phyloP scores from a whole-genome alignment of 257 asterid genomes.

The Gentiana macrophylla region DNA sequence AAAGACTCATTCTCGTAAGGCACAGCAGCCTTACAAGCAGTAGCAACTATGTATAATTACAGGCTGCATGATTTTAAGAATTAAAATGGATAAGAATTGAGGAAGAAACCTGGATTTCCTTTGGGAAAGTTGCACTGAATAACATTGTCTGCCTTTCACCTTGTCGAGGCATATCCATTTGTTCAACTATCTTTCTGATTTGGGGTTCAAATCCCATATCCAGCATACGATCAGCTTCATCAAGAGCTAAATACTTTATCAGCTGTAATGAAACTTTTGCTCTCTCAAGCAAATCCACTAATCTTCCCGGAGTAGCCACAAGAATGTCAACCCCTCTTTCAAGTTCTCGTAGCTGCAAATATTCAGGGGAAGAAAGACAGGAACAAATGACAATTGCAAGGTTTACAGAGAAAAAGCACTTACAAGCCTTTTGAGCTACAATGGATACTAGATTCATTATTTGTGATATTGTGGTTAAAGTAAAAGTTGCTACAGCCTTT shows the following conservation, averaged over 20 bases:
- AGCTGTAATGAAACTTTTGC: conserved; percentile 73
- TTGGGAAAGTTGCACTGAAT: conserved; percentile 90
- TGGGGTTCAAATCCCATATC: conserved; percentile 98
- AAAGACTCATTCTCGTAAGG: too few relatives aligned
- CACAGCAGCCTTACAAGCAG: too few relatives aligned
- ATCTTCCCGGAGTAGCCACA: conserved; percentile 93
- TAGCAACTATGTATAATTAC: too few relatives aligned
- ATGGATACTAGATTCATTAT: too few relatives aligned
- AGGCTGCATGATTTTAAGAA: too few relatives aligned
- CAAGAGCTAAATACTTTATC: conserved; percentile 87
- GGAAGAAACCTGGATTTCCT: conserved; percentile 65
- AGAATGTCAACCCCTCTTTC: conserved; percentile 93
- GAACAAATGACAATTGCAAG: not conserved
- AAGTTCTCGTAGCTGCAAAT: conserved; percentile 67
- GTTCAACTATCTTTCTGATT: conserved; percentile 82
- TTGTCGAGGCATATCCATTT: conserved; percentile 89
- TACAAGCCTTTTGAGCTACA: too few relatives aligned
- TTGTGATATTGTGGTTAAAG: too few relatives aligned
- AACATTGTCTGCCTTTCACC: conserved; percentile 89
- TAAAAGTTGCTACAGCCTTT: too few relatives aligned
- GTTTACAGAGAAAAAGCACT: too few relatives aligned
- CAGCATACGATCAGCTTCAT: conserved; percentile 91
- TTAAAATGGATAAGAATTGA: too few relatives aligned
- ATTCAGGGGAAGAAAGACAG: not conserved
- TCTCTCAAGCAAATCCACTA: conserved; percentile 88